These are phyloP conservation scores for Solanum verrucosum DNA, from an alignment of 257 asterid genomes.

Conservation along the genomic window DNA sequence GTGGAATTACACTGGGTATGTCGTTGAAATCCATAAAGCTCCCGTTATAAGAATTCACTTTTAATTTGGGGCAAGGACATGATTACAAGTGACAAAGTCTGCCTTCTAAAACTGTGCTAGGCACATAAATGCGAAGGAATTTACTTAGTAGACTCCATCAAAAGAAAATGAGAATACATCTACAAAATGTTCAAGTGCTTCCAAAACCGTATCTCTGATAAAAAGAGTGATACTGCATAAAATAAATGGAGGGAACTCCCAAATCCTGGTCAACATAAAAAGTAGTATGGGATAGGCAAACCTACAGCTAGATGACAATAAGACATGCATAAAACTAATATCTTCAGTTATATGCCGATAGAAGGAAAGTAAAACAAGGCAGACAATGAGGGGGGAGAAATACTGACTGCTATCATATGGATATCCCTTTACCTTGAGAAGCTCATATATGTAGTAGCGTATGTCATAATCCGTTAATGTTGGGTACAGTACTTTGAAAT, in stretches of 20 bases:
- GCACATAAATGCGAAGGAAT: not conserved
- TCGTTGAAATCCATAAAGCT: not conserved
- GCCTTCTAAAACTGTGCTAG: not conserved
- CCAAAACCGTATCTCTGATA: not conserved
- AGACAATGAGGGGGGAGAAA: not conserved
- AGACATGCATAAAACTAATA: not conserved
- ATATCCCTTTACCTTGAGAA: slow-evolving; percentile 51
- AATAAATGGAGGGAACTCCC: not conserved
- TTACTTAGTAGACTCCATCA: not conserved
- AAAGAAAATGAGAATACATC: not conserved
- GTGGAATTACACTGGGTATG: not conserved
- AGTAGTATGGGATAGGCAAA: not conserved
- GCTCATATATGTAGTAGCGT: slow-evolving; percentile 79
- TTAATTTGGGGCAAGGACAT: not conserved
- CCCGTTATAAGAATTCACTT: not conserved
- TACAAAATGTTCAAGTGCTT: not conserved
- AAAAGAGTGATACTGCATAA: not conserved
- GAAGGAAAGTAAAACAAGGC: not conserved
- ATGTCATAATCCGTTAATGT: slow-evolving; percentile 70
- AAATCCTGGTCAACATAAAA: not conserved
- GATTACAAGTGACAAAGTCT: not conserved
- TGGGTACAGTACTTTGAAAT: slow-evolving; percentile 71
- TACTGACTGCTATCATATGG: not conserved
- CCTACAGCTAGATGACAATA: not conserved
- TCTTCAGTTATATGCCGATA: not conserved